Evolutionary conservation across 1,139 yeast genomes (phyloP).

Genomic region (Zygosaccharomyces pseudobailii): DNA sequence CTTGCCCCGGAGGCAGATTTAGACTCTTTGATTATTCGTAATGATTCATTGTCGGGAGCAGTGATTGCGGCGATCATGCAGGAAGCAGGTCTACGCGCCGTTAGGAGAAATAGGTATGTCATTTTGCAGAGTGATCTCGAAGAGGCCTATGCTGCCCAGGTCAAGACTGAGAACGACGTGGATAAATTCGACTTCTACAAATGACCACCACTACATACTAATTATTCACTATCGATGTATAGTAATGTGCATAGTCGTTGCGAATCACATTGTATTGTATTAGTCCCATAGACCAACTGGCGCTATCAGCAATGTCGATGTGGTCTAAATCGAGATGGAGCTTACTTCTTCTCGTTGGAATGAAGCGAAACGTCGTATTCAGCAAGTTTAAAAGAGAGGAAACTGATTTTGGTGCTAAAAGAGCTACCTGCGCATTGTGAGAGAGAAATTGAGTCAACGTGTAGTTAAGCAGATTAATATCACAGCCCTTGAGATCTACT

Average conservation of each 20-base stretch:
- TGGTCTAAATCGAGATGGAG: conserved; percentile 65
- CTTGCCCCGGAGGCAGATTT: conserved; percentile 96
- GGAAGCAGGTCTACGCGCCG: conserved; percentile 98
- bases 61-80: conserved; percentile 99
- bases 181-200: conserved; percentile 98
- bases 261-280: conserved; percentile 26
- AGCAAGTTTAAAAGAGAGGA: conserved; percentile 24
- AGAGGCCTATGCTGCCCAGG: conserved; percentile 96
- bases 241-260: conserved; percentile 5
- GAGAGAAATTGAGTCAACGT: conserved; percentile 24
- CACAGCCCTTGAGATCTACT: conserved; percentile 39
- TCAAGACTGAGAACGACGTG: conserved; percentile 89
- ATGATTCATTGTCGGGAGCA: conserved; percentile 97
- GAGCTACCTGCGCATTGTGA: conserved; percentile 27
- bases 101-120: conserved; percentile 94
- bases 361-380: conserved; percentile 18
- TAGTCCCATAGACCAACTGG: conserved; percentile 54
- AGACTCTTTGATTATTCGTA: conserved; percentile 89
- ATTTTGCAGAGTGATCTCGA: conserved; percentile 93
- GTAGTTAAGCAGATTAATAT: conserved; percentile 22
- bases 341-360: conserved; percentile 41
- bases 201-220: conserved; percentile 33
- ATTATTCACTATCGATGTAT: conserved; percentile 8
- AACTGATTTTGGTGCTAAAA: conserved; percentile 51
- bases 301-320: conserved; percentile 45